Percentiles rank a stretch among this genome's conserved stretches.
Conservation (phyloP, 345 rosid genomes). For the Hibiscus syriacus region DNA sequence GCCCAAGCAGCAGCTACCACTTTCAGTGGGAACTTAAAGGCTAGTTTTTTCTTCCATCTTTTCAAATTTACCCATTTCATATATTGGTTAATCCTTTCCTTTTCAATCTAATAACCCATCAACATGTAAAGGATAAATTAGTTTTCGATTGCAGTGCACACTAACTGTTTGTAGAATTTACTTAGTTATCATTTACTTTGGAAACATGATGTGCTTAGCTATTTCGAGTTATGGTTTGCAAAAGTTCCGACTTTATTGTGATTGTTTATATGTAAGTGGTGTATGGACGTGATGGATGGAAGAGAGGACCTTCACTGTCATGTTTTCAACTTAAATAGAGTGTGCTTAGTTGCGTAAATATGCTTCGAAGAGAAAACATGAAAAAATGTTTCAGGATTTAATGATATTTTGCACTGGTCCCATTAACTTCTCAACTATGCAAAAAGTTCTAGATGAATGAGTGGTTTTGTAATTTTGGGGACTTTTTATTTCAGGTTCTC, state of each 20-base stretch:
- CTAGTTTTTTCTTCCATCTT: neutral
- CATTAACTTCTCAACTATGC: neutral
- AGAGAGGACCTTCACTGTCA: neutral
- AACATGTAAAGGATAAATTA: neutral
- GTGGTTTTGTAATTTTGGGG: neutral
- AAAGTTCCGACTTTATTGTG: neutral
- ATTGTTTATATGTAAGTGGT: no score
- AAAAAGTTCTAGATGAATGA: neutral
- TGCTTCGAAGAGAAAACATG: neutral
- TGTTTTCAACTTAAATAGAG: neutral
- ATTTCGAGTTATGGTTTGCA: neutral
- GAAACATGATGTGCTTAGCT: neutral
- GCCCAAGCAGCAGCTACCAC: slow-evolving; percentile 9
- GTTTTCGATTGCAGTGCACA: neutral
- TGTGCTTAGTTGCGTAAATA: neutral
- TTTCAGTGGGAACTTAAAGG: slow-evolving; percentile 7
- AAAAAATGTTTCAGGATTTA: neutral
- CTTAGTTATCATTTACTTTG: neutral
- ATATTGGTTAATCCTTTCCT: neutral
- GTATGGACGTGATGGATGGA: neutral
- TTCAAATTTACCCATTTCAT: neutral
- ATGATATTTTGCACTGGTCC: neutral
- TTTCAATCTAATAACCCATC: neutral
- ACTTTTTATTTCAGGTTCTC: neutral
- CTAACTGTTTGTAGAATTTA: neutral